Conservation (phyloP, 1,139 yeast genomes). For the Geotrichum carabidarum region DNA sequence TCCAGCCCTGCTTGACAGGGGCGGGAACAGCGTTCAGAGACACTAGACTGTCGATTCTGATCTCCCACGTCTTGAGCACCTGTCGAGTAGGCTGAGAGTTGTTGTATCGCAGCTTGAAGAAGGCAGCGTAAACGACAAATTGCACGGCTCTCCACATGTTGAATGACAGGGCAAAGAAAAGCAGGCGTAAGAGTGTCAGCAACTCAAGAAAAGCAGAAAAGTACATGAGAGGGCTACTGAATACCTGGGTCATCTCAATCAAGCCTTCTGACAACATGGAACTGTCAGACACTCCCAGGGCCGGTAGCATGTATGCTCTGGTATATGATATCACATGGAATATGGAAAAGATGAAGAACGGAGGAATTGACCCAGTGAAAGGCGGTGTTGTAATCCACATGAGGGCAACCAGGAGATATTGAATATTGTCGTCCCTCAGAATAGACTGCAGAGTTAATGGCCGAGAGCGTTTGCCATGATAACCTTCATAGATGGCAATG, state of each 20-base stretch:
- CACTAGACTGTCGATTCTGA: constrained; percentile 61
- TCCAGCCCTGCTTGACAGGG: constrained; percentile 56
- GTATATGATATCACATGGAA: constrained; percentile 69
- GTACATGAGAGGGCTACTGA: constrained; percentile 67
- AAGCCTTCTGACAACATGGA: constrained; percentile 43
- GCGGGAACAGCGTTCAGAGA: constrained; percentile 57
- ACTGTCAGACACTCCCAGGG: constrained; percentile 47
- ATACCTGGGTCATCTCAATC: constrained; percentile 51
- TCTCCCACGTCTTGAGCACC: constrained; percentile 65
- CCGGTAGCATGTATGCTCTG: constrained; percentile 63
- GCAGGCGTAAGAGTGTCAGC: constrained; percentile 41
- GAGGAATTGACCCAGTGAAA: constrained; percentile 53
- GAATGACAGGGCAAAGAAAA: constrained; percentile 54
- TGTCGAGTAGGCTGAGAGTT: constrained; percentile 69
- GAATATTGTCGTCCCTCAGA: constrained; percentile 60
- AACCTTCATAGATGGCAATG: constrained; percentile 61
- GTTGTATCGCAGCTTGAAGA: constrained; percentile 75
- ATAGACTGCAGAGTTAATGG: constrained; percentile 36
- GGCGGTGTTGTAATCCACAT: constrained; percentile 54
- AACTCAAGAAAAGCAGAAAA: constrained; percentile 71
- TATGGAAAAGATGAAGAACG: constrained; percentile 62
- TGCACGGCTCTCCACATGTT: constrained; percentile 60
- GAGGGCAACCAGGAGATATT: constrained; percentile 55
- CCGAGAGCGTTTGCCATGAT: constrained; percentile 24
- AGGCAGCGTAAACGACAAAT: constrained; percentile 53